Evolutionary conservation across 441 rosid genomes (phyloP), one percentile per base, ranked within the genome.

Genomic region (Macaranga tanarius): DNA sequence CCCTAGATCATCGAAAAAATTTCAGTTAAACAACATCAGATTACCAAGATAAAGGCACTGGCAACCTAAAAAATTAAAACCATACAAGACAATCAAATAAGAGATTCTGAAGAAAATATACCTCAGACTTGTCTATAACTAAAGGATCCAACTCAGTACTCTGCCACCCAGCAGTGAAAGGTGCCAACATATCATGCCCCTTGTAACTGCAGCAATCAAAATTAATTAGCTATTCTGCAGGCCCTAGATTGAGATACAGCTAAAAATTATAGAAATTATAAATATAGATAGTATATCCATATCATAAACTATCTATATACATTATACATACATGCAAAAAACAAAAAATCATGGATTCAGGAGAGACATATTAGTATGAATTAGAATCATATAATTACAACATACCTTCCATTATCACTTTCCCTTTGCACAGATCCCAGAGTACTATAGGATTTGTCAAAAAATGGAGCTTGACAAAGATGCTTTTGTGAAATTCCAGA

Each of bases 151-250:
- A 8, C 77, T 92, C 97, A 64, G 86, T 72, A 73, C 80, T 77
- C 73, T 94, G 99, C 99, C 99, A 90, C n/a, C 97, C 99, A 69
- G 97, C 95, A 7, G 97, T 92, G 75, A 94, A 94, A 80, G 99
- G 97, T 65, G 97, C 99, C 78, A 94, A 84, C 99, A 94, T 89
- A 80, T 87, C 92, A 85, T 92, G 99, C 63, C 97, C 96, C 70
- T 90, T 92, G 73, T 77, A 88, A 80, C 99, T 94, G 89, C 69
- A 52, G 77, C 48, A 12, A 44, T 34, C 51, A 60, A 76, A 52
- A 68, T 15, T 38, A 34, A 6, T 67, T 34, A 69, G 45, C 51
- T 45, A 72, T 20, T 10, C 38, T 10, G 26, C 26, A 61, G 8
- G 1, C 17, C 40, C 20, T 5, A 34, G 60, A 68, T 12, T 16